Evolutionary conservation across 345 rosid species (phyloP), one percentile per base, ranked within the genome.

Genomic region (Schrenkiella parvula): DNA sequence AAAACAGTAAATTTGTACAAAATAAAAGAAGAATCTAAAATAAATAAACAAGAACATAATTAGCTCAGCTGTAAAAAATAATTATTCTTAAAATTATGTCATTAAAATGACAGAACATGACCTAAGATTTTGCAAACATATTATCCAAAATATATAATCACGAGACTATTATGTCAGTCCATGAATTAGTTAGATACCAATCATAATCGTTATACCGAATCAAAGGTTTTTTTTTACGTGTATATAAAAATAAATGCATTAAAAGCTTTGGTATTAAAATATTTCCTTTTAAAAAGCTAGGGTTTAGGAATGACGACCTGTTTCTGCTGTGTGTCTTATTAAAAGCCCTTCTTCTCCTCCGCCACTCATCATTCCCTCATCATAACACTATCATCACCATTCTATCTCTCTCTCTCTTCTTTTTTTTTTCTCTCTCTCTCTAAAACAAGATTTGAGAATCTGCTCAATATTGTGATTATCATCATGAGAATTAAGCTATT

Each of bases 331-430:
- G 72, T 28, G 73, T 59, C 55, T 74, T 76, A 70, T 47, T 76
- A 76, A 70, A 76, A 76, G 80, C 62, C 66, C 71, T 38, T 48
- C 76, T 47, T 62, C 70, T 53, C 41, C 72, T 56, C 68, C 71
- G 61, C 75, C 80, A 70, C 75, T 76, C 80, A 75, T 75, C 79
- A 75, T 75, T 75, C 80, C 72, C 76, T 76, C 76, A 76, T 76
- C 80, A 76, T 76, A 70, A 76, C 76, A 76, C 48, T 71, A 68
- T 79, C 82, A 78, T 78, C 78, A 75, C 70, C 69, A 56, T 58
- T 67, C 70, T 71, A 31, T 66, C 59, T 64, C 72, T 55, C 74
- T 71, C 64, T 39, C 64, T 64, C 62, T 52, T 70, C 46, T 26
- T 56, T 66, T 18, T 62, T 53, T 59, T 64, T 71, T 73, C 71